These are phyloP conservation scores for Tagetes patula DNA, from an alignment of 129 eudicot species.

Conservation along the genomic window DNA sequence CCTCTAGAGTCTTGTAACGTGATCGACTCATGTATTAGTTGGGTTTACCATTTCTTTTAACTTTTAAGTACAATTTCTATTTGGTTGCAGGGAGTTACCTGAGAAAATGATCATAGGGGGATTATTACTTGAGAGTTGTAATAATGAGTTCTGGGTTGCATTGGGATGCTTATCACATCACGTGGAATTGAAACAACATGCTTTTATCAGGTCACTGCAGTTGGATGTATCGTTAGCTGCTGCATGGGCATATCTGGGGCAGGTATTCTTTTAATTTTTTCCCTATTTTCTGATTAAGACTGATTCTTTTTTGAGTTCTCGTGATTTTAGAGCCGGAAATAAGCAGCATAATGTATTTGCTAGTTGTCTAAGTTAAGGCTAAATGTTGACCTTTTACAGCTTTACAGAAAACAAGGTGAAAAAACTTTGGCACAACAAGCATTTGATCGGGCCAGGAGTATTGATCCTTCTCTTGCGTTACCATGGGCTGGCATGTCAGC, in stretches of 20 bases:
- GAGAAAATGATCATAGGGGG: constrained; percentile 94
- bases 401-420: constrained; percentile 69
- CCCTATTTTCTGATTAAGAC: constrained; percentile 1
- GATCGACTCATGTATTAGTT: background rate
- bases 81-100: constrained; percentile 61
- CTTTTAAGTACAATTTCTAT: background rate
- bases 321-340: background rate
- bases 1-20: background rate
- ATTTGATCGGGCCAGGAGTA: constrained; percentile 97
- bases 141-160: constrained; percentile 87
- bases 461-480: constrained; percentile 96
- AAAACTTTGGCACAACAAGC: constrained; percentile 79
- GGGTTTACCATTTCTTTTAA: constrained; percentile 2
- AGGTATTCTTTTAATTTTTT: constrained; percentile 46
- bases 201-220: constrained; percentile 79
- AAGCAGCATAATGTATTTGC: constrained; percentile 6
- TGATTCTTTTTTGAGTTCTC: constrained; percentile 4
- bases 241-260: constrained; percentile 99
- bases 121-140: constrained; percentile 76
- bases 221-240: constrained; percentile 91
- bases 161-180: constrained; percentile 74
- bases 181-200: constrained; percentile 76
- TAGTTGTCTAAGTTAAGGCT: constrained; percentile 21
- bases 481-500: constrained; percentile 99
- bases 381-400: constrained; percentile 47